These are phyloP conservation scores for Podospora conica DNA, from an alignment of 495 filamentous ascomycete genomes.

Conservation along the genomic window DNA sequence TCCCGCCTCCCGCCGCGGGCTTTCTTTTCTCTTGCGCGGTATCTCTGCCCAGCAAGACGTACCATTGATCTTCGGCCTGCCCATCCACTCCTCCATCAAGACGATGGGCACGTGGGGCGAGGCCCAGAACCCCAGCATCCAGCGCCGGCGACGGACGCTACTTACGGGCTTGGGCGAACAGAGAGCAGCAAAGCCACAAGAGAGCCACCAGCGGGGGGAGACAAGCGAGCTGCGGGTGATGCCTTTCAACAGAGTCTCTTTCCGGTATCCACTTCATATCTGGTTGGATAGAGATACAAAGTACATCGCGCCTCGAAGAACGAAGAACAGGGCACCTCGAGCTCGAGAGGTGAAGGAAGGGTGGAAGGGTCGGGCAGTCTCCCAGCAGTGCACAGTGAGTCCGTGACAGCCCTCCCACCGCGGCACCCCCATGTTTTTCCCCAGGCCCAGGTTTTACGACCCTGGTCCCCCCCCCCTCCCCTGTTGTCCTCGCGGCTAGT, in stretches of 20 bases:
- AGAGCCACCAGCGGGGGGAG: background rate
- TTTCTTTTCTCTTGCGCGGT: background rate
- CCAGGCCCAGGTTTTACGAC: constrained; percentile 7
- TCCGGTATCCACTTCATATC: no score
- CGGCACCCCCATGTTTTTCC: background rate
- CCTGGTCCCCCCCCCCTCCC: constrained; percentile 2
- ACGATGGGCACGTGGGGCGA: background rate
- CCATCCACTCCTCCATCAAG: no score
- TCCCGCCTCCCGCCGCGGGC: constrained; percentile 1
- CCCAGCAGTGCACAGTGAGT: background rate
- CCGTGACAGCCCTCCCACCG: background rate
- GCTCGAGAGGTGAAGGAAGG: background rate
- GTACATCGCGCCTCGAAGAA: background rate
- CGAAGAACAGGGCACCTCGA: background rate
- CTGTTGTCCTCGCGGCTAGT: background rate
- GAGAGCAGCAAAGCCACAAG: background rate
- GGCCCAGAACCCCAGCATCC: background rate
- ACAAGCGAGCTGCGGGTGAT: background rate
- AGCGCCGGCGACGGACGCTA: background rate
- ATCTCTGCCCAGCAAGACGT: background rate
- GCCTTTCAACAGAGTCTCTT: background rate
- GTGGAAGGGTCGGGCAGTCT: background rate
- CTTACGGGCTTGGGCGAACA: background rate
- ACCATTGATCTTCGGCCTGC: no score
- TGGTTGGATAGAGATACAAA: background rate